Evolutionary conservation across 192 early-diverging fungal species (phyloP).

Genomic region (Linnemannia hyalina): DNA sequence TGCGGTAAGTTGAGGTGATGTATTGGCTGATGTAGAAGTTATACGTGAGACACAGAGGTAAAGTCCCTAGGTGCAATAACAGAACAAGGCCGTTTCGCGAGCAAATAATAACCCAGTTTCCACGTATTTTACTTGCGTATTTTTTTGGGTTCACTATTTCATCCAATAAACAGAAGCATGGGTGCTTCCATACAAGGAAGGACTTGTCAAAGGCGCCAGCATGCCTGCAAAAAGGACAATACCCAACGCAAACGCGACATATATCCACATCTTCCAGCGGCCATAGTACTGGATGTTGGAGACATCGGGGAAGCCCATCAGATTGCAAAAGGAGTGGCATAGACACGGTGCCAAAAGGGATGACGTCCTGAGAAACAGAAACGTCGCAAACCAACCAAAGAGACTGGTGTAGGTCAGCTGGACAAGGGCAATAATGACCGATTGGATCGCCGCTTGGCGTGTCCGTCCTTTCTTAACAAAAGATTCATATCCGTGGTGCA

Average conservation of each 20-base stretch:
- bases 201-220: slow-evolving; percentile 38
- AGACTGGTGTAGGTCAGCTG: slow-evolving; percentile 82
- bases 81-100: too few species aligned
- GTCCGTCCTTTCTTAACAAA: slow-evolving; percentile 60
- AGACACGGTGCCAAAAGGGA: slow-evolving; percentile 64
- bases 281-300: slow-evolving; percentile 32
- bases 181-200: slow-evolving; percentile 29
- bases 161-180: slow-evolving; percentile 22
- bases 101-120: too few species aligned
- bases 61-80: too few species aligned
- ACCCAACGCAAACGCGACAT: slow-evolving; percentile 27
- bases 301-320: slow-evolving; percentile 82
- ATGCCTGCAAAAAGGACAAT: slow-evolving; percentile 45
- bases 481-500: slow-evolving; percentile 76
- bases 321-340: slow-evolving; percentile 81
- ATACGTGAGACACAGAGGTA: too few species aligned
- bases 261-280: slow-evolving; percentile 28
- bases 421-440: slow-evolving; percentile 55
- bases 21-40: too few species aligned
- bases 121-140: too few species aligned
- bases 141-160: background rate
- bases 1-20: too few species aligned
- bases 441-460: slow-evolving; percentile 50
- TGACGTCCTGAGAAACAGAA: slow-evolving; percentile 72
- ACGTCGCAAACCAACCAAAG: slow-evolving; percentile 86